These are phyloP conservation scores for Tolypocladium ophioglossoides DNA, from an alignment of 2,329 filamentous ascomycete genomes.

Conservation along the genomic window DNA sequence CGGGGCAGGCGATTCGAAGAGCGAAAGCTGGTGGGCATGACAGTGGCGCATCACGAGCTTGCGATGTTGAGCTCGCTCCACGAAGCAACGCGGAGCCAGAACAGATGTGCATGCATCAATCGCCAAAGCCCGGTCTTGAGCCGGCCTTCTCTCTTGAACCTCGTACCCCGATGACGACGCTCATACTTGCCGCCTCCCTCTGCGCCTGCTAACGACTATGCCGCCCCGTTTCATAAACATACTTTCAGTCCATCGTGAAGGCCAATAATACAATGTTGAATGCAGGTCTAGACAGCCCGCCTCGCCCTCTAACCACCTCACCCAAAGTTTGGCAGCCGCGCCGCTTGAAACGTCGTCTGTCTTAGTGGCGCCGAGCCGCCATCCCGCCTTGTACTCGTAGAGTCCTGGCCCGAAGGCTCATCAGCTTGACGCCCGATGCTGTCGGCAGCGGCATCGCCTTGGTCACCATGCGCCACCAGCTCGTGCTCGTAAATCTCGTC, in stretches of 20 bases:
- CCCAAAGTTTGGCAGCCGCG: slow-evolving; percentile 45
- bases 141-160: background rate
- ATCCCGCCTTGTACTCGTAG: background rate
- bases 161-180: background rate
- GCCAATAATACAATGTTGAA: slow-evolving; percentile 1
- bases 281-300: background rate
- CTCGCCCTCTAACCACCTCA: slow-evolving; percentile 14
- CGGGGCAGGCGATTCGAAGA: background rate
- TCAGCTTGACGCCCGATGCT: background rate
- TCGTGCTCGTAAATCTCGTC: slow-evolving; percentile 16
- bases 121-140: background rate
- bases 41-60: background rate
- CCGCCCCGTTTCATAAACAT: background rate
- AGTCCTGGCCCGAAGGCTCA: background rate
- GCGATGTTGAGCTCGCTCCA: background rate
- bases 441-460: background rate
- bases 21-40: background rate
- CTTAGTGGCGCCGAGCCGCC: background rate
- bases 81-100: background rate
- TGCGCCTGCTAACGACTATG: background rate
- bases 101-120: background rate
- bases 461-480: background rate
- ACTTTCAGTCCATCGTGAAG: background rate
- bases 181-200: background rate
- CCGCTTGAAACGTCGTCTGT: slow-evolving; percentile 40